Evolutionary conservation across 225 moss, liverwort and hornwort genomes (phyloP), one percentile per base, ranked within the genome.

Genomic region (Neckera pumila): DNA sequence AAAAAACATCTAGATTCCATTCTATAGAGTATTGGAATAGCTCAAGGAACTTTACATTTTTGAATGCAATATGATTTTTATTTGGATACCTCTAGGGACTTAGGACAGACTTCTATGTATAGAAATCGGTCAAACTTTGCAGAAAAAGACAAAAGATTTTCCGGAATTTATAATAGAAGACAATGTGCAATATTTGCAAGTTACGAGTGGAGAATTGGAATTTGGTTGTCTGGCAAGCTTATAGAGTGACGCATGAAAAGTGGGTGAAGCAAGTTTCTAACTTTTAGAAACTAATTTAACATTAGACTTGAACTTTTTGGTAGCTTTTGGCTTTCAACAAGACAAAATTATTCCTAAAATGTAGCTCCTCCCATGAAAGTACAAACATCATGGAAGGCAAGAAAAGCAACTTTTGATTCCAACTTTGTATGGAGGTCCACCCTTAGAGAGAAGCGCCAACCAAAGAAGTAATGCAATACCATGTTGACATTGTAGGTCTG

Each of bases 51-150:
- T 11, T 47, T 6, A 30, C 17, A 74, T 18, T 47, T 74, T 45
- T 45, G 0, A 74, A 47, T 18, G 47, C 1, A 47, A 1, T 30
- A 47, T 30, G 30, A 74, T 30, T 18, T 73, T 42, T 47, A 7
- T 30, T 27, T 0, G 0, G 3, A 73, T 30, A 1, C 3, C 2
- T 71, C 3, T 1, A 3, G 3, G 5, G 6, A 0, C 28, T 45
- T 1, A 17, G 1, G 8, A 3, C 1, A 1, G 2, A 73, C 6
- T 42, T 26, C 5, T 1, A 17, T 17, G 2, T 30, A 10, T 17
- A 73, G 30, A 73, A 73, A 73, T 45, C 18, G 0, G 11, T 1
- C 18, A 74, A 30, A 18, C 11, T 74, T 74, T 30, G 30, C 2
- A 10, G 3, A 17, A 73, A 47, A 30, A 18, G 2, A 17, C 0